Evolutionary conservation across 495 filamentous ascomycete genomes (phyloP), one percentile per base, ranked within the genome.

Genomic region (Penicillium ochrochloron): DNA sequence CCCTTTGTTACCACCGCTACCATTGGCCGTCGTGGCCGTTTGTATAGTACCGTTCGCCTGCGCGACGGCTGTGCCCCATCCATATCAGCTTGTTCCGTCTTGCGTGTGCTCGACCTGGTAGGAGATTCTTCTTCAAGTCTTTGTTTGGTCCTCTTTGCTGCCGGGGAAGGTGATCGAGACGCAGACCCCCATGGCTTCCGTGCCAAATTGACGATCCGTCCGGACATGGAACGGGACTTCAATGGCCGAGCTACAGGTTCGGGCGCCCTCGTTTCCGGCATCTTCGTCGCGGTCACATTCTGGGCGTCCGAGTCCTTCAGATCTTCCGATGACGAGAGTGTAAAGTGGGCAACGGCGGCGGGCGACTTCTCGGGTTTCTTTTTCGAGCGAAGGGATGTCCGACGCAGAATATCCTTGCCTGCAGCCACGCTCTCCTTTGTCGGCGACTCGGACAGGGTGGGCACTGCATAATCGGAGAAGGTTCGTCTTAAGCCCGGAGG

Each of bases 111-210:
- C 21, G 44, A 46, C 79, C 58, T 64, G 50, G 61, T 75, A 31
- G 78, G 76, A 4, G 82, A 82, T 41, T 73, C 71, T 2, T 80
- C 76, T 74, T 80, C 65, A 11, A 21, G 0, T 56, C 58, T 54
- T 54, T 75, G 68, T 68, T 80, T 76, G 10, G 70, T 55, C 48
- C 70, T 71, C 63, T 78, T 82, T 2, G 77, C 72, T 17, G 77
- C 77, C 15, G 89, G 87, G 23, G 86, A 89, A 5, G 87, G 86
- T 7, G 89, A 88, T 51, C 85, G 80, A 35, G 87, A 88, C 11
- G 83, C 80, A 23, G 89, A 89, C 48, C 75, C 84, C 89, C 90
- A 92, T 50, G 89, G 87, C 70, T 85, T 85, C 64, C 84, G 85
- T 14, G 89, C 86, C 66, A 92, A 83, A 62, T 80, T 87, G 62